Conservation (phyloP, 345 rosid genomes). For the Bruguiera gymnorhiza region DNA sequence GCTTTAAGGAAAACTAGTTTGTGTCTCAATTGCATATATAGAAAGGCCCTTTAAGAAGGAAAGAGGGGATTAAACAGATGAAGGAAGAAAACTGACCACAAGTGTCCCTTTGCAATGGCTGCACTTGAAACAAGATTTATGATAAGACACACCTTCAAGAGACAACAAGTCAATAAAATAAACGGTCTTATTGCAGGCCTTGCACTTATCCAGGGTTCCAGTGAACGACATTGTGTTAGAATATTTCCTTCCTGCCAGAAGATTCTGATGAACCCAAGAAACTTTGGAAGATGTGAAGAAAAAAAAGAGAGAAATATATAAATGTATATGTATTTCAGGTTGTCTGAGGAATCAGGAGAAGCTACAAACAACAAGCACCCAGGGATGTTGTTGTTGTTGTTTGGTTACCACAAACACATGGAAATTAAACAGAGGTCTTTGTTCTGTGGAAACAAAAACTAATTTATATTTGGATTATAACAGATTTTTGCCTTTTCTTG, state of each 20-base stretch:
- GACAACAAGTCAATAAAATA: constrained; percentile 83
- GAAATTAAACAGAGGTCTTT: constrained; percentile 34
- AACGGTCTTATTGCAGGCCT: constrained; percentile 85
- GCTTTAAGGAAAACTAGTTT: too few species aligned
- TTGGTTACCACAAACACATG: constrained; percentile 35
- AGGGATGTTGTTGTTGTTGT: neutral
- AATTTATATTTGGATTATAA: constrained; percentile 36
- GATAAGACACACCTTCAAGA: constrained; percentile 81
- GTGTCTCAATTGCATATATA: too few species aligned
- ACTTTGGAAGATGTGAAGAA: constrained; percentile 2
- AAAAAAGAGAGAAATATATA: neutral
- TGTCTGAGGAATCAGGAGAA: neutral
- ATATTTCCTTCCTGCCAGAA: neutral
- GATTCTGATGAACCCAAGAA: neutral
- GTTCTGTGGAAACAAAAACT: constrained; percentile 32
- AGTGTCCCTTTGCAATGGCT: constrained; percentile 94
- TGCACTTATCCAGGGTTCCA: constrained; percentile 90
- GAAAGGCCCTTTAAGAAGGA: neutral
- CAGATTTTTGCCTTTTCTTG: constrained; percentile 27
- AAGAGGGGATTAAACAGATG: neutral
- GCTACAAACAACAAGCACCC: neutral
- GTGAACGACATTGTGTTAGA: constrained; percentile 62
- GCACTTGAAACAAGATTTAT: constrained; percentile 87
- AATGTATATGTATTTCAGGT: neutral
- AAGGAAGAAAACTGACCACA: constrained; percentile 35